A percentile compares a stretch with the other conserved stretches of the same genome.
These are phyloP conservation scores for Cyphellophora attinorum DNA, from an alignment of 2,329 filamentous ascomycete genomes.

Conservation along the genomic window DNA sequence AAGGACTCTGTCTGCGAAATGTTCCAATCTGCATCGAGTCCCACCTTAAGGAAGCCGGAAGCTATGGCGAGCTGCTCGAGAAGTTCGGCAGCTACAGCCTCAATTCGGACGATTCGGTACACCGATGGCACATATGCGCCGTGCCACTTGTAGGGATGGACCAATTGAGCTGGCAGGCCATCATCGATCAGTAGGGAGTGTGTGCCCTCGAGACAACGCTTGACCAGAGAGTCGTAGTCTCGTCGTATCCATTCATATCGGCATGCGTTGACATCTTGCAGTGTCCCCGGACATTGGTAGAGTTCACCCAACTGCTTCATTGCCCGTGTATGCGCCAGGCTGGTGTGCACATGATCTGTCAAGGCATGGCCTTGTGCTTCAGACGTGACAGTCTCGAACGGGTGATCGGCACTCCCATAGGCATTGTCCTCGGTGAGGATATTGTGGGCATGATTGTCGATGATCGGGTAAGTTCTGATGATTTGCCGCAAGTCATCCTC, in stretches of 20 bases:
- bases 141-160: slow-evolving; percentile 55
- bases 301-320: slow-evolving; percentile 57
- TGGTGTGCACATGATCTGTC: slow-evolving; percentile 44
- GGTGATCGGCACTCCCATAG: slow-evolving; percentile 23
- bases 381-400: slow-evolving; percentile 56
- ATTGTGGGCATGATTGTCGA: slow-evolving; percentile 41
- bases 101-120: slow-evolving; percentile 68
- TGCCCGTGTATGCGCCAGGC: slow-evolving; percentile 61
- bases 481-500: slow-evolving; percentile 25
- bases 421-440: slow-evolving; percentile 26
- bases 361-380: slow-evolving; percentile 65
- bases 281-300: slow-evolving; percentile 56
- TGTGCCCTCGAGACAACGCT: slow-evolving; percentile 59
- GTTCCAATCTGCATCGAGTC: slow-evolving; percentile 30
- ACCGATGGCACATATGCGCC: slow-evolving; percentile 53
- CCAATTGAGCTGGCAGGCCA: slow-evolving; percentile 49
- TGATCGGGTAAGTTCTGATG: slow-evolving; percentile 31
- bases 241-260: slow-evolving; percentile 37
- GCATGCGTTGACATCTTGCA: slow-evolving; percentile 45
- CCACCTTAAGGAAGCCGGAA: slow-evolving; percentile 28
- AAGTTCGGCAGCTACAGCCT: slow-evolving; percentile 58
- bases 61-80: slow-evolving; percentile 41
- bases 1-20: slow-evolving; percentile 19
- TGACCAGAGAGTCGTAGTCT: slow-evolving; percentile 49
- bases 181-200: slow-evolving; percentile 72